Conservation (phyloP, 257 asterid genomes). For the Solanum sparsipilum region DNA sequence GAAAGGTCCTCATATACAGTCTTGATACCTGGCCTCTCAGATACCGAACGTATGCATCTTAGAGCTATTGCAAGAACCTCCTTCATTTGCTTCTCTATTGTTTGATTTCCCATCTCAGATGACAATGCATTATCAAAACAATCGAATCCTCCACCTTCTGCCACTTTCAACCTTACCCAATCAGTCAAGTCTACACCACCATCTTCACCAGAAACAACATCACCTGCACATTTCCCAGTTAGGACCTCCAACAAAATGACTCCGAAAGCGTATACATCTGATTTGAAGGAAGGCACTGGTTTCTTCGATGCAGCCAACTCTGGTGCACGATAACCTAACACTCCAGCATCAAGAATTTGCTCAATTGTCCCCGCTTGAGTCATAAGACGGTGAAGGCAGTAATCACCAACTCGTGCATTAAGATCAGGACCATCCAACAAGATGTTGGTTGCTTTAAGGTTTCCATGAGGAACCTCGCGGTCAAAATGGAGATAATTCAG, state of each 20-base stretch:
- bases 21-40: slow-evolving; percentile 96
- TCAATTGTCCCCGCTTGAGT: slow-evolving; percentile 86
- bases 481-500: slow-evolving; percentile 98
- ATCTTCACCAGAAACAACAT: slow-evolving; percentile 78
- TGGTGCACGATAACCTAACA: slow-evolving; percentile 91
- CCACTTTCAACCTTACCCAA: slow-evolving; percentile 88
- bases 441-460: slow-evolving; percentile 81
- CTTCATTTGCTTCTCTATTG: slow-evolving; percentile 72
- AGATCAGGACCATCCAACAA: slow-evolving; percentile 79
- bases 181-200: slow-evolving; percentile 87
- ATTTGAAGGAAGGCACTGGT: slow-evolving; percentile 84
- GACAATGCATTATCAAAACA: slow-evolving; percentile 60
- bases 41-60: slow-evolving; percentile 64
- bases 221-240: slow-evolving; percentile 94
- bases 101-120: slow-evolving; percentile 44
- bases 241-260: slow-evolving; percentile 74
- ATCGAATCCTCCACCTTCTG: slow-evolving; percentile 66
- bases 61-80: slow-evolving; percentile 86
- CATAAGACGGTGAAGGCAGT: slow-evolving; percentile 96
- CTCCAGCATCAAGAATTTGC: slow-evolving; percentile 92
- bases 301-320: slow-evolving; percentile 78
- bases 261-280: slow-evolving; percentile 90
- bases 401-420: slow-evolving; percentile 80
- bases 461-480: slow-evolving; percentile 91
- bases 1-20: slow-evolving; percentile 88